Conservation (phyloP, 768 basidiomycete genomes). For the Boletus vinaceobasis region DNA sequence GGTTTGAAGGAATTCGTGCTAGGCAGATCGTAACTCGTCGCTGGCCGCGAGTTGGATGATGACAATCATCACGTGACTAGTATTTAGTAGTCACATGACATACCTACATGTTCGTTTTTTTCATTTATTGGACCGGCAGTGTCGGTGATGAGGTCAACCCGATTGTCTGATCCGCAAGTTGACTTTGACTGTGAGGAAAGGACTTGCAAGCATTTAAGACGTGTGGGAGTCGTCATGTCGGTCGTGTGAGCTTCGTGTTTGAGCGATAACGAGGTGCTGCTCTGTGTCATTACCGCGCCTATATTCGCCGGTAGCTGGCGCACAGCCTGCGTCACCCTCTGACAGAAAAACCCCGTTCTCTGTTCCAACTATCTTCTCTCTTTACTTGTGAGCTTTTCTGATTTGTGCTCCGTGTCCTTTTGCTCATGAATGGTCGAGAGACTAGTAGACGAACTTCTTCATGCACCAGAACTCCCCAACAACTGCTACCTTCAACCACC, state of each 20-base stretch:
- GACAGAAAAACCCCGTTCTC: slow-evolving; percentile 2
- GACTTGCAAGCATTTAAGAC: not conserved
- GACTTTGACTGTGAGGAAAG: not conserved
- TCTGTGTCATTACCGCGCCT: not conserved
- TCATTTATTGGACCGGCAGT: not conserved
- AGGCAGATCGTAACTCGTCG: slow-evolving; percentile 19
- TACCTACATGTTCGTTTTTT: slow-evolving; percentile 9
- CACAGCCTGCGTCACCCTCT: not conserved
- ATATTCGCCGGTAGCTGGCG: not conserved
- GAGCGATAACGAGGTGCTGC: not conserved
- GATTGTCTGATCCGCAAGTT: not conserved
- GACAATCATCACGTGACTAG: slow-evolving; percentile 3
- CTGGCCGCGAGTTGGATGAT: not conserved
- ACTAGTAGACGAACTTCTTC: slow-evolving; percentile 21
- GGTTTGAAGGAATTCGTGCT: slow-evolving; percentile 32
- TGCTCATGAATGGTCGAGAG: slow-evolving; percentile 28
- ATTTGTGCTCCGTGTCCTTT: slow-evolving; percentile 9
- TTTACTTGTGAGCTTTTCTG: slow-evolving; percentile 12
- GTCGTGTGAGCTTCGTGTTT: slow-evolving; percentile 10
- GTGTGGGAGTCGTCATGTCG: not conserved
- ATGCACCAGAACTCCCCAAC: slow-evolving; percentile 5
- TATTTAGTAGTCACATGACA: slow-evolving; percentile 6
- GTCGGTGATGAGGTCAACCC: not conserved
- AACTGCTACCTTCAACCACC: slow-evolving; percentile 7
- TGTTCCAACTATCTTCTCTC: slow-evolving; percentile 16